Percentiles rank a stretch among this genome's conserved stretches.
Evolutionary conservation across 371 early-diverging fungal species (phyloP).

Genomic region (Coelomomyces lativittatus): DNA sequence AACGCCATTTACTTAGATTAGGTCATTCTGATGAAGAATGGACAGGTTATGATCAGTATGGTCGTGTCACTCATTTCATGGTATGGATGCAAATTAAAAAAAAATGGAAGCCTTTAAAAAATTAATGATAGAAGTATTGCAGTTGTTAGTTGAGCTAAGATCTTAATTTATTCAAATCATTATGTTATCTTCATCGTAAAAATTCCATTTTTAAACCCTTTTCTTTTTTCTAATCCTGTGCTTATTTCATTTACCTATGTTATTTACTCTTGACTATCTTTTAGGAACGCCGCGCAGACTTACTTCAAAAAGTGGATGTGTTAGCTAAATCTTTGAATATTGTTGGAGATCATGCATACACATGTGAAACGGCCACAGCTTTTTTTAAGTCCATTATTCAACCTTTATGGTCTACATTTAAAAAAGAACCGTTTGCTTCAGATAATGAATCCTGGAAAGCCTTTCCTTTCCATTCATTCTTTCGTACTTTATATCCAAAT

Average conservation of each 20-base stretch:
- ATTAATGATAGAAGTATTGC: too few relatives aligned
- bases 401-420: conserved; percentile 56
- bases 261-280: too few relatives aligned
- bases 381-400: conserved; percentile 59
- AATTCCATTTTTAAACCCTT: too few relatives aligned
- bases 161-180: too few relatives aligned
- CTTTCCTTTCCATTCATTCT: conserved; percentile 70
- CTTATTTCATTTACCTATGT: too few relatives aligned
- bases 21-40: conserved; percentile 86
- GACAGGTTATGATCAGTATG: conserved; percentile 66
- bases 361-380: conserved; percentile 81
- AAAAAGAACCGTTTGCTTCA: not conserved
- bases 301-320: conserved; percentile 58
- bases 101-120: too few relatives aligned
- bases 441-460: conserved; percentile 1
- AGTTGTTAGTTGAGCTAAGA: too few relatives aligned
- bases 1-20: conserved; percentile 73
- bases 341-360: conserved; percentile 61
- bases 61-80: conserved; percentile 75
- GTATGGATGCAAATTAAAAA: too few relatives aligned
- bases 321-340: conserved; percentile 53
- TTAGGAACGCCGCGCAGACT: conserved; percentile 49
- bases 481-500: too few relatives aligned
- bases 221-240: too few relatives aligned
- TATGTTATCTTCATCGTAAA: too few relatives aligned